Evolutionary conservation across 1,284 basidiomycete genomes (phyloP), one percentile per base, ranked within the genome.

Genomic region (Chalciporus piperatoides): DNA sequence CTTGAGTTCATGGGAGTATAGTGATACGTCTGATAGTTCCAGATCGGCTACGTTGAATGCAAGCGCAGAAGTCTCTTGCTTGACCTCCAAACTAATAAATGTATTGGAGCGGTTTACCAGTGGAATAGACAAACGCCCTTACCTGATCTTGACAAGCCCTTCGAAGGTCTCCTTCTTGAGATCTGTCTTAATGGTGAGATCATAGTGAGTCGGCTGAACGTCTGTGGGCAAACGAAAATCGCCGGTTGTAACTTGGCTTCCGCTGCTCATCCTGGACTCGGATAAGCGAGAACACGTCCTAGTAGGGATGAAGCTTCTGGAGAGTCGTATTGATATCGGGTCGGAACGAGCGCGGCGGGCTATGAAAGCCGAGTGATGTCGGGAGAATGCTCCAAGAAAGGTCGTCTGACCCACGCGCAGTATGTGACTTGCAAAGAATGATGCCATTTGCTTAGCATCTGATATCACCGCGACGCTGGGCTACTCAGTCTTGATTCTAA

Each of bases 131-230:
- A 25, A 33, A 28, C n/a, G 32, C 7, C 69, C 78, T 49, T 51
- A 83, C 88, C 78, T 73, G 61, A 93, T 82, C 59, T 84, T 81
- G 27, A 86, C 90, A 50, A 87, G 78, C 37, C 95, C 95, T 35
- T 82, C 76, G 65, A 94, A 97, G 17, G 70, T 78, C 46, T 81
- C 75, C 21, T 78, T 77, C 53, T 87, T 77, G 46, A 97, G 79
- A 70, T 96, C 89, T 3, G 94, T 95, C 66, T 80, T 86, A 69
- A 96, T 75, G 42, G 82, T 86, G 45, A 97, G 69, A 60, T 86
- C 89, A 71, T 97, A 97, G 69, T 95, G 91, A 23, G 71, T 78
- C 17, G 92, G 86, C 58, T 78, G 81, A 51, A 92, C 82, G 59
- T 84, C 75, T 9, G 78, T 79, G 10, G 91, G 91, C 44, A 96